These are phyloP conservation scores for Cystobasidium ongulense DNA, from an alignment of 768 basidiomycete genomes.

Conservation along the genomic window DNA sequence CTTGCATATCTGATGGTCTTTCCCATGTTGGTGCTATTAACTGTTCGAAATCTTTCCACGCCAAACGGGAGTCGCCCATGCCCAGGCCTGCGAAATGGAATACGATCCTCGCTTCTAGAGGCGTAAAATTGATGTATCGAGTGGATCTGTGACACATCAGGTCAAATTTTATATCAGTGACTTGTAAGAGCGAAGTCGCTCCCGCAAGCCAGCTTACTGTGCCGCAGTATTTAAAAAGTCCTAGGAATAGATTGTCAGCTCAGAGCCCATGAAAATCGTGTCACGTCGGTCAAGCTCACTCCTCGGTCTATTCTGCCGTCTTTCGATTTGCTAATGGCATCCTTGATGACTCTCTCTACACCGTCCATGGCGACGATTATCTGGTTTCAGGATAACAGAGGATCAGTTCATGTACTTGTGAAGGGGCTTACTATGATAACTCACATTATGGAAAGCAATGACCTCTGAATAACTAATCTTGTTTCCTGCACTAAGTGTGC, in stretches of 20 bases:
- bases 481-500: constrained; percentile 76
- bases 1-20: constrained; percentile 51
- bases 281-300: background rate
- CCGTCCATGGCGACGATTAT: constrained; percentile 70
- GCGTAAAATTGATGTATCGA: constrained; percentile 89
- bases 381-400: no score
- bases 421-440: constrained; percentile 69
- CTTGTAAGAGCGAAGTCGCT: background rate
- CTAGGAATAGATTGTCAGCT: constrained; percentile 37
- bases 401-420: constrained; percentile 75
- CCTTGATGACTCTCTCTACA: constrained; percentile 67
- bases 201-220: constrained; percentile 46
- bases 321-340: constrained; percentile 78
- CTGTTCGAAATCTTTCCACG: constrained; percentile 83
- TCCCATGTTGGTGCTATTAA: constrained; percentile 83
- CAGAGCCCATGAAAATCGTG: background rate
- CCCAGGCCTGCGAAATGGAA: constrained; percentile 95
- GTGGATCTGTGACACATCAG: constrained; percentile 47
- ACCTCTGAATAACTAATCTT: constrained; percentile 94
- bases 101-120: constrained; percentile 95
- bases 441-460: constrained; percentile 91
- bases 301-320: constrained; percentile 88
- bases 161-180: background rate
- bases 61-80: constrained; percentile 59
- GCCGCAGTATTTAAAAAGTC: constrained; percentile 89